Evolutionary conservation across 176 grass and related monocot species (phyloP).

Genomic region (Cocos nucifera): DNA sequence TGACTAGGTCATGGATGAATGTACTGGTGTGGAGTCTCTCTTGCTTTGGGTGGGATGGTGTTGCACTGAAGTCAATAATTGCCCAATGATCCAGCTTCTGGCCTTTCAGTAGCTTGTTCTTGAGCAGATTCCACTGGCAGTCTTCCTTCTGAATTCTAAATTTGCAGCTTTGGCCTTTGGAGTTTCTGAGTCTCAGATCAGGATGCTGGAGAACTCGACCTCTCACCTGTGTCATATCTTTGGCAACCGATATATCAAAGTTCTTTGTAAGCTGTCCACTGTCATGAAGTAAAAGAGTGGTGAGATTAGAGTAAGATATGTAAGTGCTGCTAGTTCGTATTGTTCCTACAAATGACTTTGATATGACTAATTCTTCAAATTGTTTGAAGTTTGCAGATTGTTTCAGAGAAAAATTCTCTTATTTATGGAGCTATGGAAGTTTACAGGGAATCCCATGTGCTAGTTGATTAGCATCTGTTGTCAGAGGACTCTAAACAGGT

Average conservation of each 20-base stretch:
- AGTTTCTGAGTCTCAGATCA: slow-evolving; percentile 22
- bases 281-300: slow-evolving; percentile 1
- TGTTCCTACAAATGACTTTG: too few relatives aligned
- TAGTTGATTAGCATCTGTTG: too few relatives aligned
- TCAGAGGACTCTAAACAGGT: neutral
- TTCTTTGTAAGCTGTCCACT: slow-evolving; percentile 40
- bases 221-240: slow-evolving; percentile 40
- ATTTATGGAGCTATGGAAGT: slow-evolving; percentile 6
- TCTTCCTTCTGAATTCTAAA: slow-evolving; percentile 12
- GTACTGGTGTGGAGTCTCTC: neutral
- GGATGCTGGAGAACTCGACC: slow-evolving; percentile 41
- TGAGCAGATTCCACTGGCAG: slow-evolving; percentile 48
- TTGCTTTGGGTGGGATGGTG: neutral
- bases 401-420: too few relatives aligned
- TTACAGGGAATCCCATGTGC: too few relatives aligned
- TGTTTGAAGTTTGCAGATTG: too few relatives aligned
- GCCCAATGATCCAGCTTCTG: slow-evolving; percentile 39
- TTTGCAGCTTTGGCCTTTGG: slow-evolving; percentile 9
- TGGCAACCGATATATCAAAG: slow-evolving; percentile 37
- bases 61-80: slow-evolving; percentile 41
- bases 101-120: slow-evolving; percentile 23
- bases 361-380: too few relatives aligned
- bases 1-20: slow-evolving; percentile 28
- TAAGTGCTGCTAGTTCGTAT: too few relatives aligned
- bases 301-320: too few relatives aligned